These are phyloP conservation scores for Ephemerocybe angulata DNA, from an alignment of 768 basidiomycete genomes.

Conservation along the genomic window DNA sequence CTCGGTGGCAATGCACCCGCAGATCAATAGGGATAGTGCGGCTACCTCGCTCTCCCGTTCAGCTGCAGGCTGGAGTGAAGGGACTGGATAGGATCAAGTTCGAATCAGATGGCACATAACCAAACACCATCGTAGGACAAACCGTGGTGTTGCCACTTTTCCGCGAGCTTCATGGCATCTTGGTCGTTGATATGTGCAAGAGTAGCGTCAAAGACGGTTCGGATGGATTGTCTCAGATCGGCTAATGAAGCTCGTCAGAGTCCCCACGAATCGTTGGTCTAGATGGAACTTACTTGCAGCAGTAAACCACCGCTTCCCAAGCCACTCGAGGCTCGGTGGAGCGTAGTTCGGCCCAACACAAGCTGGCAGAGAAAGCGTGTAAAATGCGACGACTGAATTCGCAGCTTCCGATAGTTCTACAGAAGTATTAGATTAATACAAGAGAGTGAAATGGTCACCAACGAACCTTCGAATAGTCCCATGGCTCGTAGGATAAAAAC, in stretches of 20 bases:
- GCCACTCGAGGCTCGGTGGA: constrained; percentile 65
- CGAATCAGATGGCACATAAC: not conserved
- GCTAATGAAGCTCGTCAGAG: constrained; percentile 32
- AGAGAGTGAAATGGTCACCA: not conserved
- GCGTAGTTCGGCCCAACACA: constrained; percentile 59
- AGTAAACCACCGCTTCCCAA: constrained; percentile 77
- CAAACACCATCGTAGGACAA: constrained; percentile 23
- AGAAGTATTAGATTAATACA: constrained; percentile 2
- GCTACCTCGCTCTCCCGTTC: constrained; percentile 56
- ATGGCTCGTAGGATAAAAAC: constrained; percentile 65
- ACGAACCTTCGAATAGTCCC: constrained; percentile 64
- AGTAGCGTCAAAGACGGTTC: constrained; percentile 73
- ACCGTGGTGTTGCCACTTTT: constrained; percentile 67
- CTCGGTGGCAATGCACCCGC: constrained; percentile 79
- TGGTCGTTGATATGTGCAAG: constrained; percentile 65
- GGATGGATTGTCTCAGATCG: constrained; percentile 75
- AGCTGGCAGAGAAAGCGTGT: constrained; percentile 65
- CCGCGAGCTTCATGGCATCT: constrained; percentile 54
- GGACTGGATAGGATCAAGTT: constrained; percentile 39
- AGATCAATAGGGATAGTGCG: constrained; percentile 72
- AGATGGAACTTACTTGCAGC: constrained; percentile 50
- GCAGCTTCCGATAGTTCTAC: constrained; percentile 67
- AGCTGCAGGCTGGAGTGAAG: constrained; percentile 55
- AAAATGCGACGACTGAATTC: constrained; percentile 76
- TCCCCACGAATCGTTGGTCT: not conserved